phyloP scores from a whole-genome alignment of 495 filamentous ascomycete genomes.

The Tuber aestivum region DNA sequence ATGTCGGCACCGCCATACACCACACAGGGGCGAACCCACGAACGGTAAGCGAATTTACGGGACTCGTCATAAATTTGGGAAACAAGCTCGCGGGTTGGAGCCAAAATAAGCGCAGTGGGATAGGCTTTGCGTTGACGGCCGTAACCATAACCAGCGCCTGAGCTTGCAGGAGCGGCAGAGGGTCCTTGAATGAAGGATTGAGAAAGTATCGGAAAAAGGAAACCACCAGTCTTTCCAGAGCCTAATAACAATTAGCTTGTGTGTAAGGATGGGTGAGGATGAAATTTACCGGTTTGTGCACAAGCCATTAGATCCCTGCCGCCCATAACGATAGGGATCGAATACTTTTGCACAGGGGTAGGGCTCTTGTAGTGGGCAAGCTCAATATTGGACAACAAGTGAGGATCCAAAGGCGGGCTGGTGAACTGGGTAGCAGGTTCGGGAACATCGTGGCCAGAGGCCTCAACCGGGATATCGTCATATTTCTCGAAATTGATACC shows the following conservation, averaged over 20 bases:
- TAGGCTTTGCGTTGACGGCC: constrained; percentile 85
- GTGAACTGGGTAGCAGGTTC: constrained; percentile 85
- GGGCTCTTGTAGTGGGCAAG: constrained; percentile 89
- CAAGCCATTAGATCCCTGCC: constrained; percentile 98
- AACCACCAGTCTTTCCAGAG: constrained; percentile 98
- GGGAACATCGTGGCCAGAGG: constrained; percentile 87
- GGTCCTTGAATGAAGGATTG: constrained; percentile 81
- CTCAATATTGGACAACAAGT: constrained; percentile 83
- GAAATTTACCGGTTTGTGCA: constrained; percentile 73
- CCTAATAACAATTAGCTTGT: constrained; percentile 29
- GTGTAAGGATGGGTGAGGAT: neutral
- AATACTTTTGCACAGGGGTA: constrained; percentile 96
- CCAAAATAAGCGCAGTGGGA: constrained; percentile 89
- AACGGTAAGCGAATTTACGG: constrained; percentile 96
- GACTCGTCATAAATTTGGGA: constrained; percentile 98
- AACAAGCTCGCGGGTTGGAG: constrained; percentile 93
- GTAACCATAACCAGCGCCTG: constrained; percentile 59
- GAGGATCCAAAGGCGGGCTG: constrained; percentile 89
- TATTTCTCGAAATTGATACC: constrained; percentile 99
- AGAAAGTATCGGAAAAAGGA: constrained; percentile 95
- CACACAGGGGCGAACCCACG: constrained; percentile 96
- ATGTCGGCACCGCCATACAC: constrained; percentile 99
- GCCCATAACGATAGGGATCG: constrained; percentile 92
- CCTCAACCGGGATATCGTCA: constrained; percentile 97
- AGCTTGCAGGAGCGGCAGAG: constrained; percentile 57